These are phyloP conservation scores for Rhizoctonia solani DNA, from an alignment of 1,284 basidiomycete species.

Conservation along the genomic window DNA sequence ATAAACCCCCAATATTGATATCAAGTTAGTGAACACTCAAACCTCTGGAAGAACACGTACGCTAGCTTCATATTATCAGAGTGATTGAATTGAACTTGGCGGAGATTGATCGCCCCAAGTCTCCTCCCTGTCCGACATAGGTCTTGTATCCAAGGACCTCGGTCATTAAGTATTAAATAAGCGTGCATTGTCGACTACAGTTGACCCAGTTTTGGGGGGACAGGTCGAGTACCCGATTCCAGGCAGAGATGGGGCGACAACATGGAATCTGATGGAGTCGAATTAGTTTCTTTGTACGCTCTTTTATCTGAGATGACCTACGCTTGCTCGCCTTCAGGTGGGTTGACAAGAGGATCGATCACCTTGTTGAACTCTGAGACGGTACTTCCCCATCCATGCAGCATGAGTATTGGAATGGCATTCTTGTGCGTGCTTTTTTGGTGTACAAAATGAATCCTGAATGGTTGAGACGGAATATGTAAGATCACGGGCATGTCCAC, in stretches of 20 bases:
- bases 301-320: constrained; percentile 29
- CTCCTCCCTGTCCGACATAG: constrained; percentile 42
- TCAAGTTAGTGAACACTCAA: not conserved
- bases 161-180: constrained; percentile 42
- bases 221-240: constrained; percentile 42
- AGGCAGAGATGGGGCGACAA: constrained; percentile 42
- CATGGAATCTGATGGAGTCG: constrained; percentile 39
- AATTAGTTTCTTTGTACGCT: not conserved
- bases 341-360: constrained; percentile 39
- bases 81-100: constrained; percentile 32
- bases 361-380: constrained; percentile 44
- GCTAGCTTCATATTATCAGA: constrained; percentile 32
- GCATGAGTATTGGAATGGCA: constrained; percentile 41
- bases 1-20: not conserved
- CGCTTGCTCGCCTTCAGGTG: constrained; percentile 39
- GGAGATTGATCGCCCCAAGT: constrained; percentile 37
- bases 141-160: constrained; percentile 41
- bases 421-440: constrained; percentile 37
- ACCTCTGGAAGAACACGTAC: not conserved
- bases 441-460: constrained; percentile 41
- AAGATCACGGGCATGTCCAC: not conserved
- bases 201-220: constrained; percentile 39
- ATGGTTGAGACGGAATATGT: constrained; percentile 18
- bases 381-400: constrained; percentile 42
- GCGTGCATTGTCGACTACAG: constrained; percentile 39